Evolutionary conservation across 495 filamentous ascomycete genomes (phyloP).

Genomic region (Chaetomium fimeti): DNA sequence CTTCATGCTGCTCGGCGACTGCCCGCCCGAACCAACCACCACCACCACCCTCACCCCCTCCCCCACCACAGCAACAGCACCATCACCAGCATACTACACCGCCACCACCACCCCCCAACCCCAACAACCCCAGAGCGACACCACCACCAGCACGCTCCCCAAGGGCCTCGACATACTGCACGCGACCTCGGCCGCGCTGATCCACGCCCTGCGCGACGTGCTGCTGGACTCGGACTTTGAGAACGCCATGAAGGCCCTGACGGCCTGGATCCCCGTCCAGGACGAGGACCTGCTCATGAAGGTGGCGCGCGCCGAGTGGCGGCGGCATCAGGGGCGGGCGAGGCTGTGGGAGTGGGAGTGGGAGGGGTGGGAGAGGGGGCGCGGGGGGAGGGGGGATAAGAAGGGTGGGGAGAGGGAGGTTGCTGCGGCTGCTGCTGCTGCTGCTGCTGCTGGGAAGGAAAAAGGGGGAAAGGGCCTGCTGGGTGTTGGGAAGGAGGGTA

Average conservation of each 20-base stretch:
- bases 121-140: too few relatives aligned
- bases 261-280: conserved; percentile 91
- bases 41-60: conserved; percentile 1
- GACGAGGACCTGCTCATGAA: conserved; percentile 95
- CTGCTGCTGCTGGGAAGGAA: background rate
- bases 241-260: conserved; percentile 96
- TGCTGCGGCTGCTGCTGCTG: too few relatives aligned
- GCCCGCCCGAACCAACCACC: conserved; percentile 28
- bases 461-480: background rate
- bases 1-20: conserved; percentile 93
- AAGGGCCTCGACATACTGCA: conserved; percentile 83
- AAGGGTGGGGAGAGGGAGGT: background rate
- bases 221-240: conserved; percentile 94
- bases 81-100: too few relatives aligned
- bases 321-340: conserved; percentile 52
- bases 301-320: conserved; percentile 91
- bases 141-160: conserved; percentile 24
- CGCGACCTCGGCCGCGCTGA: conserved; percentile 83
- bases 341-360: conserved; percentile 6
- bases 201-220: conserved; percentile 88
- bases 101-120: background rate
- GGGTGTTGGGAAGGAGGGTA: background rate
- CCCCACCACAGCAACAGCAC: background rate
- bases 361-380: background rate
- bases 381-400: background rate